Conservation (phyloP, 2,329 filamentous ascomycete species). For the Xylariaceae sp. region DNA sequence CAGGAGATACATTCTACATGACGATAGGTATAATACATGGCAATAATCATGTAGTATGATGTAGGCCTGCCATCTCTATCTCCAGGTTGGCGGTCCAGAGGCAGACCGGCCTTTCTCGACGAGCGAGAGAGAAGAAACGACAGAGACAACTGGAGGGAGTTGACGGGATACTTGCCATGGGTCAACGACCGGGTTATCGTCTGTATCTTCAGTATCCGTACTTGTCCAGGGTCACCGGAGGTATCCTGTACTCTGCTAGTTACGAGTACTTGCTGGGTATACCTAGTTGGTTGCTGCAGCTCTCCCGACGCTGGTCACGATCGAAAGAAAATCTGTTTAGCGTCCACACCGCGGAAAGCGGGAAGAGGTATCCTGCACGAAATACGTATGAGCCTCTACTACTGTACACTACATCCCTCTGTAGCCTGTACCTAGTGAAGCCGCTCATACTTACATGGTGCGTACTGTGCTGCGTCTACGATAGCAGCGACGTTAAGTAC, state of each 20-base stretch:
- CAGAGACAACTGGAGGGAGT: not conserved
- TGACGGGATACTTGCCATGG: not conserved
- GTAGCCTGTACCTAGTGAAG: not conserved
- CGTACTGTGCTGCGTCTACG: conserved; percentile 13
- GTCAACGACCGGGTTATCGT: not conserved
- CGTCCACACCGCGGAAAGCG: conserved; percentile 31
- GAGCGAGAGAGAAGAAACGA: not conserved
- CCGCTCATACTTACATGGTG: not conserved
- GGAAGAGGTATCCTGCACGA: conserved; percentile 24
- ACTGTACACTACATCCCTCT: not conserved
- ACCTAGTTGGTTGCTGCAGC: conserved; percentile 17
- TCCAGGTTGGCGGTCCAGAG: conserved; percentile 2
- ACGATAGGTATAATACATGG: conserved; percentile 1
- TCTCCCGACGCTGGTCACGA: conserved; percentile 18
- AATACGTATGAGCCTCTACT: conserved; percentile 11
- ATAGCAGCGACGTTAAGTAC: not conserved
- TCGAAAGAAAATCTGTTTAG: conserved; percentile 21
- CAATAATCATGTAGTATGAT: conserved; percentile 8
- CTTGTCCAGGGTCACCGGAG: no score
- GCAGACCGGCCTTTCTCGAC: not conserved
- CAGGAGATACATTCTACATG: conserved; percentile 6
- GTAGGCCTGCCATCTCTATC: conserved; percentile 10
- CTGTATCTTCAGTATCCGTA: not conserved
- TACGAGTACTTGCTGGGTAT: not conserved
- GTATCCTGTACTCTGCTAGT: not conserved